Percentiles rank a stretch among this genome's conserved stretches.
These are phyloP conservation scores for Cercospora sesami DNA, from an alignment of 2,329 filamentous ascomycete genomes.

Conservation along the genomic window DNA sequence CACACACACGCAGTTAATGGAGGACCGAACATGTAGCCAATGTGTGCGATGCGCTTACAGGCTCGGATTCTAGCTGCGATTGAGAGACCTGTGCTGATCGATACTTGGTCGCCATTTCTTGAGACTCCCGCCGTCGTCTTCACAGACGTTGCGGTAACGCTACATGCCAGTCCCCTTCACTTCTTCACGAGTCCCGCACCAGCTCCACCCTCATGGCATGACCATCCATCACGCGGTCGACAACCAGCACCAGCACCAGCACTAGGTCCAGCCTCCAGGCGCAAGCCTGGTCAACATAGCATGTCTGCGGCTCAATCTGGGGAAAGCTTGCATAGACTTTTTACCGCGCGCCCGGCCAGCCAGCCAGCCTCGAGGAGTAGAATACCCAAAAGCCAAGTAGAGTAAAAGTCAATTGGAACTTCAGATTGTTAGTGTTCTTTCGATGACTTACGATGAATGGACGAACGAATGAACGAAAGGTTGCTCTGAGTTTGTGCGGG, in stretches of 20 bases:
- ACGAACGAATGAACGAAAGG: too few species aligned
- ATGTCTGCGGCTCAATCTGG: background rate
- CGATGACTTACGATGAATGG: too few species aligned
- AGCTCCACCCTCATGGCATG: too few species aligned
- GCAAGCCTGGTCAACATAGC: background rate
- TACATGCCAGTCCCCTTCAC: too few species aligned
- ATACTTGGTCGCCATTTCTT: too few species aligned
- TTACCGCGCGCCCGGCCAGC: background rate
- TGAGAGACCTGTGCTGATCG: too few species aligned
- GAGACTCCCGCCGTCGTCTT: too few species aligned
- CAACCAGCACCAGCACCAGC: background rate
- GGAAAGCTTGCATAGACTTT: background rate
- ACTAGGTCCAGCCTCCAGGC: background rate
- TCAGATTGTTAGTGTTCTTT: background rate
- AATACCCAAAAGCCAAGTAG: background rate
- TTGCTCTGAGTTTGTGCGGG: too few species aligned
- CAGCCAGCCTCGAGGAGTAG: background rate
- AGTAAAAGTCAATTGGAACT: background rate
- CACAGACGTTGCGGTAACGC: too few species aligned
- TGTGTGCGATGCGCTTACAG: background rate
- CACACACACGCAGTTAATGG: background rate
- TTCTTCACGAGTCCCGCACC: background rate
- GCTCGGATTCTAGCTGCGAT: too few species aligned
- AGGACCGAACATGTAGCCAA: background rate
- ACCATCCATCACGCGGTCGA: background rate